Percentiles rank a stretch among this genome's conserved stretches.
Evolutionary conservation across 129 eudicot species (phyloP).

Genomic region (Pulicaria dysenterica): DNA sequence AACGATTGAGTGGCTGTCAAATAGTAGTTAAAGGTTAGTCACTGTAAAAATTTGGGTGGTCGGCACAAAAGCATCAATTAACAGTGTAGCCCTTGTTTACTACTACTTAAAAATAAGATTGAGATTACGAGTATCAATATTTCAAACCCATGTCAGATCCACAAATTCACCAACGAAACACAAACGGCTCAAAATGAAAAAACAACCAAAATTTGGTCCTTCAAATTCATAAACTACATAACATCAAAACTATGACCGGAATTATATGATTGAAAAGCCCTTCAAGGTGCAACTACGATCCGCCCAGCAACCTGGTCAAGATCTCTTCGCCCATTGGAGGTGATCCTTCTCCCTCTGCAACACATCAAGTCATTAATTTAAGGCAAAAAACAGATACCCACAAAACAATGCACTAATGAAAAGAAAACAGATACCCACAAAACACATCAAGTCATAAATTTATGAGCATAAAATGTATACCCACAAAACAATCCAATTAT

Average conservation of each 20-base stretch:
- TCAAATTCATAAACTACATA: slow-evolving; percentile 33
- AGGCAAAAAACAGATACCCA: not conserved
- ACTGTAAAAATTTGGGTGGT: too few species aligned
- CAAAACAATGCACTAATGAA: not conserved
- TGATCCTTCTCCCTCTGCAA: slow-evolving; percentile 56
- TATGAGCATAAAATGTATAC: not conserved
- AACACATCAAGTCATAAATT: not conserved
- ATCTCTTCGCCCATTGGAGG: slow-evolving; percentile 55
- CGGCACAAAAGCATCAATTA: too few species aligned
- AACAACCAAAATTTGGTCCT: slow-evolving; percentile 29
- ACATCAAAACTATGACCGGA: slow-evolving; percentile 8
- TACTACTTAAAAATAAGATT: too few species aligned
- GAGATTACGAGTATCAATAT: not conserved
- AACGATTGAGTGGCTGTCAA: too few species aligned
- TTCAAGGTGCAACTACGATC: slow-evolving; percentile 46
- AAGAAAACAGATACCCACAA: too few species aligned
- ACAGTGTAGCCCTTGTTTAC: too few species aligned
- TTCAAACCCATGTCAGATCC: slow-evolving; percentile 23
- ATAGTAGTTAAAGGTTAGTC: too few species aligned
- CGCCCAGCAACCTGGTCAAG: slow-evolving; percentile 71
- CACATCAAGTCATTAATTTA: not conserved
- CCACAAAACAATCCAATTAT: not conserved
- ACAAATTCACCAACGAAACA: slow-evolving; percentile 21
- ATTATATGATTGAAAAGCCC: not conserved
- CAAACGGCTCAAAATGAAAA: not conserved